These are phyloP conservation scores for Ottelia alismoides DNA, from an alignment of 106 monocot species.

Conservation along the genomic window DNA sequence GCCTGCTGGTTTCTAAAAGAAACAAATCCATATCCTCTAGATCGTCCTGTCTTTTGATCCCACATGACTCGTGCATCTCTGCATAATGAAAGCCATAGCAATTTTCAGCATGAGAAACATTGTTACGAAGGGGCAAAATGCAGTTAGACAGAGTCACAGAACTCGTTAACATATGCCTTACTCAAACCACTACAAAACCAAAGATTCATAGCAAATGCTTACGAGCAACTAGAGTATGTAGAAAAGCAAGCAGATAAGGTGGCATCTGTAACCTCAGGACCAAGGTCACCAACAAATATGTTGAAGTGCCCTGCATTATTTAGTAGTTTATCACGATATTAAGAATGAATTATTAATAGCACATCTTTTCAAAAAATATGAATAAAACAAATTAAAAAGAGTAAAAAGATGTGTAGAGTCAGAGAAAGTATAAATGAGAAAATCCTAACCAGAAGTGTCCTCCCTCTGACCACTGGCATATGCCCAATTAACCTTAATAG, in stretches of 20 bases:
- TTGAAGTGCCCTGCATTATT: constrained; percentile 48
- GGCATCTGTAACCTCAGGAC: constrained; percentile 80
- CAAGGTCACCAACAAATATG: constrained; percentile 87
- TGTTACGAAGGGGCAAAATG: no score
- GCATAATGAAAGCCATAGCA: no score
- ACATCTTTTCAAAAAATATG: no score
- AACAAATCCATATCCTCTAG: constrained; percentile 86
- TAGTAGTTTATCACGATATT: not conserved
- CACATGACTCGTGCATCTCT: constrained; percentile 91
- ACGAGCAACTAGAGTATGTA: constrained; percentile 72
- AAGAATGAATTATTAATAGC: not conserved
- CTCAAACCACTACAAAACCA: no score
- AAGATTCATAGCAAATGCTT: constrained; percentile 22
- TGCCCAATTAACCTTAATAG: constrained; percentile 89
- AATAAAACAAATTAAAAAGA: no score
- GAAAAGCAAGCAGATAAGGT: constrained; percentile 53
- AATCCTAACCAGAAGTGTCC: constrained; percentile 56
- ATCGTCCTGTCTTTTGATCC: constrained; percentile 86
- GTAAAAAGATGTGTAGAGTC: not conserved
- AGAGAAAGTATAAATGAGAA: not conserved
- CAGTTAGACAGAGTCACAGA: no score
- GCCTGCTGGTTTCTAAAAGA: constrained; percentile 81
- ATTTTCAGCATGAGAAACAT: no score
- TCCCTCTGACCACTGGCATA: constrained; percentile 79
- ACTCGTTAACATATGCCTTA: no score